Percentiles rank a stretch among this genome's conserved stretches.
phyloP scores from a whole-genome alignment of 2,329 filamentous ascomycete species.

The Davidsoniella virescens region DNA sequence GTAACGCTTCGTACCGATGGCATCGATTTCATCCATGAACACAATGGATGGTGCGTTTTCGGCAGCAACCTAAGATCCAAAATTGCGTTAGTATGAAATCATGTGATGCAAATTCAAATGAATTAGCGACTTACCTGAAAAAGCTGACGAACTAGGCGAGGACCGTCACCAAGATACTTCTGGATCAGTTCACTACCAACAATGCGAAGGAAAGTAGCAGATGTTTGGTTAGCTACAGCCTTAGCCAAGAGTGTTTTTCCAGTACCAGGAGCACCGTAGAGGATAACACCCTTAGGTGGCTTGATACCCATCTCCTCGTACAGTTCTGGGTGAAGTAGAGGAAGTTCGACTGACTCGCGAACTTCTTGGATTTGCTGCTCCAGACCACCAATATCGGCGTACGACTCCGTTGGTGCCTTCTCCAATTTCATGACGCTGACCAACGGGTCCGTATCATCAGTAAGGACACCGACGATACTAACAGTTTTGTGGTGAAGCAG shows the following conservation, averaged over 20 bases:
- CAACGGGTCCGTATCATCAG: slow-evolving; percentile 85
- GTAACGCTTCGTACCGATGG: slow-evolving; percentile 96
- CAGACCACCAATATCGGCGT: slow-evolving; percentile 93
- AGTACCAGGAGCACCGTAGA: slow-evolving; percentile 92
- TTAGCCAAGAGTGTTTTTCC: slow-evolving; percentile 94
- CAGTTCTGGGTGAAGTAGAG: slow-evolving; percentile 83
- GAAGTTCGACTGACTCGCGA: slow-evolving; percentile 88
- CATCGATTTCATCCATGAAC: slow-evolving; percentile 98
- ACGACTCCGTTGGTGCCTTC: slow-evolving; percentile 95
- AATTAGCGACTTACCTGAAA: slow-evolving; percentile 47
- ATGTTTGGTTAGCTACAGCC: slow-evolving; percentile 97
- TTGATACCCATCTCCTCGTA: slow-evolving; percentile 99
- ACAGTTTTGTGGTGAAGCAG: slow-evolving; percentile 95
- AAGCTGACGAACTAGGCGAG: slow-evolving; percentile 83
- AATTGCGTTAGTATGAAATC: slow-evolving; percentile 6
- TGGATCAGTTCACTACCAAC: slow-evolving; percentile 96
- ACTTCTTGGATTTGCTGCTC: slow-evolving; percentile 96
- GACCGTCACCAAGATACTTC: slow-evolving; percentile 95
- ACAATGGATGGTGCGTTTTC: slow-evolving; percentile 95
- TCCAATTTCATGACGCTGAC: slow-evolving; percentile 99
- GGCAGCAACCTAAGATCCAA: slow-evolving; percentile 52
- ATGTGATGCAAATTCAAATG: slow-evolving; percentile 5
- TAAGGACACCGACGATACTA: slow-evolving; percentile 91
- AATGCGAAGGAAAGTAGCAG: slow-evolving; percentile 91
- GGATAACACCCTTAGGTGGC: slow-evolving; percentile 95